Base-by-base conservation (phyloP, 1,284 basidiomycete species). In the Fistulina hepatica region DNA sequence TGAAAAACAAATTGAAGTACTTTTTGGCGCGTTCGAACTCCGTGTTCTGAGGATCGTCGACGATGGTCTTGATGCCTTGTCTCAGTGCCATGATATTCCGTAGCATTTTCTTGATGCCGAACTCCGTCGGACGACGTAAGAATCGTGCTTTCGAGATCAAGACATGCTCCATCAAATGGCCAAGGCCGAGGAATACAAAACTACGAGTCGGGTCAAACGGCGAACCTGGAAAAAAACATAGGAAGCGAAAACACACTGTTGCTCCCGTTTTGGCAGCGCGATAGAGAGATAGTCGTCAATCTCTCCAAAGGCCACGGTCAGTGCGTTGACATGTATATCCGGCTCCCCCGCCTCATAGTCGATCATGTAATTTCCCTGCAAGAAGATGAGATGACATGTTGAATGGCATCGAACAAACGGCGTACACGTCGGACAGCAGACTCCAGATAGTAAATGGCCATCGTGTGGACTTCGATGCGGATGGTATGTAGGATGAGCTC, bases 51-150 rank as follows among this genome's bases (percentile, higher is more conserved):
- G 64, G 62, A 40, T 73, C 71, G 37, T 71, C 64, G 3, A 75
- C 71, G 37, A 93, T 73, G 7, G 81, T 80, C 53, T 90, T 89
- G 48, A 97, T 71, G 49, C 88, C 85, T 56, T 98, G 94, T 55
- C 95, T 92, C 17, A 98, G 68, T 10, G 93, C 86, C 17, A 92
- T 67, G 32, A 97, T 83, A 58, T 97, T 95, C 30, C 92, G 76
- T 49, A 80, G 63, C 55, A 97, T 84, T 63, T 97, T 97, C 52
- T 79, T 76, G 44, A 92, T 76, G 1, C 94, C 94, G 39, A 79
- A 73, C 1, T 64, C 55, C 49, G 92, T 97, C 10, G 81, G 77
- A 11, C 71, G 56, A 17, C 73, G 75, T 41, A 98, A 71, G 40
- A 74, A 63, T 16, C 76, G 74, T 20, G 88, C 86, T 43, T 81